Evolutionary conservation across 495 filamentous ascomycete genomes (phyloP).

Genomic region (Pyrenopolyporus hunteri): DNA sequence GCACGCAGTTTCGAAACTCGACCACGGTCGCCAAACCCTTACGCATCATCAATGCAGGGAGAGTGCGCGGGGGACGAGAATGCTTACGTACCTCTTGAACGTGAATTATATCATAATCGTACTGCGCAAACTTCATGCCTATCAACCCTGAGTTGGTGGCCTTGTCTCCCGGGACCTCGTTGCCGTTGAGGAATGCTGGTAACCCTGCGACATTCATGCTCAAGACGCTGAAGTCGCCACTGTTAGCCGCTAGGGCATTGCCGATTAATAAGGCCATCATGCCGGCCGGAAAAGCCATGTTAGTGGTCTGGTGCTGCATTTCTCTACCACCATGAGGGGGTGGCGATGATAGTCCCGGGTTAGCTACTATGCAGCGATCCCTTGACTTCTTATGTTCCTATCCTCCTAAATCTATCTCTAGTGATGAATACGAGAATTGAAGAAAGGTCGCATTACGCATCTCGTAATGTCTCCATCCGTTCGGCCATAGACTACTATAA

Average conservation of each 20-base stretch:
- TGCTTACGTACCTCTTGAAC: constrained; percentile 59
- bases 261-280: neutral
- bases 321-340: constrained; percentile 7
- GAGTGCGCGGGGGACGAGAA: neutral
- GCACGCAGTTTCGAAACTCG: constrained; percentile 26
- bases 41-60: constrained; percentile 9
- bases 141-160: constrained; percentile 54
- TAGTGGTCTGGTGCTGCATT: constrained; percentile 23
- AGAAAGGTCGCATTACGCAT: constrained; percentile 23
- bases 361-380: neutral
- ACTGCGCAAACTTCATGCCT: constrained; percentile 56
- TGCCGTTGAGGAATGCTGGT: constrained; percentile 58
- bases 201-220: constrained; percentile 68
- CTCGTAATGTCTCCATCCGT: constrained; percentile 20
- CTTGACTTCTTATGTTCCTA: constrained; percentile 7
- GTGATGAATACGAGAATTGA: constrained; percentile 4
- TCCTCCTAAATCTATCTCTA: neutral
- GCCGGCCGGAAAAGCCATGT: constrained; percentile 19
- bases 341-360: constrained; percentile 2
- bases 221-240: constrained; percentile 57
- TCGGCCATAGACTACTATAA: constrained; percentile 33
- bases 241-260: constrained; percentile 25
- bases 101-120: constrained; percentile 64
- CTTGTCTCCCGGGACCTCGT: constrained; percentile 61
- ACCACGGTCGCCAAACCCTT: constrained; percentile 2